A percentile compares a stretch with the other conserved stretches of the same genome.
Conservation (phyloP, 2,329 filamentous ascomycete genomes). For the Geosmithia morbida region DNA sequence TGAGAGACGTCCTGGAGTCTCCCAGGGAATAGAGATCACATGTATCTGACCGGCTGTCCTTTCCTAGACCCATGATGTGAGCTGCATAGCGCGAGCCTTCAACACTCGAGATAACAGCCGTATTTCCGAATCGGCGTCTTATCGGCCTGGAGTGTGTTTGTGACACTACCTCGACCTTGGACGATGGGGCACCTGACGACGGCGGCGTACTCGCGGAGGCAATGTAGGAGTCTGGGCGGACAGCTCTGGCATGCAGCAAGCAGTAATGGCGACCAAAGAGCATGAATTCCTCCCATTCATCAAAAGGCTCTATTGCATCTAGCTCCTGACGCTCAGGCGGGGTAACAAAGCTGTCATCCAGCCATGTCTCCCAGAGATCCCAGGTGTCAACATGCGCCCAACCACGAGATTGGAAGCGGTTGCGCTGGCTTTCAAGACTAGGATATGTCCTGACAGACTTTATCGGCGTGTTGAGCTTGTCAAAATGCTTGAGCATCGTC, state of each 20-base stretch:
- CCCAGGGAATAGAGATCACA: constrained; percentile 31
- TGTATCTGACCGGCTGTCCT: constrained; percentile 28
- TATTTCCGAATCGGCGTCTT: constrained; percentile 45
- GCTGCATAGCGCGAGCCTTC: constrained; percentile 27
- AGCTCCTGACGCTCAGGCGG: constrained; percentile 43
- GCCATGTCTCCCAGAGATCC: constrained; percentile 77
- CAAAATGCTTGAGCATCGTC: constrained; percentile 75
- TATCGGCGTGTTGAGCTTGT: constrained; percentile 67
- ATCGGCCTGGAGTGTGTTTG: constrained; percentile 4
- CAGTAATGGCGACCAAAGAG: constrained; percentile 79
- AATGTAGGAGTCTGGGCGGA: not conserved
- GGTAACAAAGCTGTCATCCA: constrained; percentile 49
- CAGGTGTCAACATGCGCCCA: constrained; percentile 50
- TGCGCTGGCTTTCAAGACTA: constrained; percentile 46
- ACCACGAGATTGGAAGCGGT: constrained; percentile 53
- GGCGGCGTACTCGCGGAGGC: not conserved
- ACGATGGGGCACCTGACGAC: not conserved
- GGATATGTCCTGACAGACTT: constrained; percentile 60
- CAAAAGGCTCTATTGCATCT: constrained; percentile 68
- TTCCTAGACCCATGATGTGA: constrained; percentile 28
- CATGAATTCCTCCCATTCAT: constrained; percentile 92
- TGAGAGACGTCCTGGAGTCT: constrained; percentile 6
- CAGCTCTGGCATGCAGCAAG: constrained; percentile 44
- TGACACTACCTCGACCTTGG: not conserved
- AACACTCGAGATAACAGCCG: constrained; percentile 24